Base-by-base conservation (phyloP, 805 yeast genomes). In the Wilhelminamyces savonicus region DNA sequence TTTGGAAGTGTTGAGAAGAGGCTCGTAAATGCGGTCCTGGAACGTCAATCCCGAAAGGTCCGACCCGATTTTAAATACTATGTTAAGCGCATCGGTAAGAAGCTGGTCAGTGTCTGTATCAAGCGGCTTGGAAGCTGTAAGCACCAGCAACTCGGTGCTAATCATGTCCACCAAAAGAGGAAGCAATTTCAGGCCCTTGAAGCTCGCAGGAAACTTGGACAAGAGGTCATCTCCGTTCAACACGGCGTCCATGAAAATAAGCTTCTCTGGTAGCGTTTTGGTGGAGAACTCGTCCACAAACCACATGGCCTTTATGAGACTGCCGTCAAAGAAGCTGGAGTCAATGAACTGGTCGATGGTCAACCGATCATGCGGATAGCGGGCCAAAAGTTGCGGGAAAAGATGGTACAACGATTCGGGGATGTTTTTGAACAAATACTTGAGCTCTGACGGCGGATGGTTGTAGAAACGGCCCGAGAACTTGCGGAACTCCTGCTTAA, bases 241-340 rank as follows among this genome's bases (percentile, higher is more conserved):
- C 30, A 90, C 62, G 1, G 86, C 86, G 31, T 71, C 70, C 40
- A 88, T 63, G 48, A 86, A 86, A 1, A 75, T 62, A 15, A 72
- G 52, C 44, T 80, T 81, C 34, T 90, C 97, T 12, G 68, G 69
- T 5, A 65, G 60, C 2, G 78, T 59, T 42, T 82, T 80, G 1
- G 95, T 82, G 7, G 87, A 75, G 37, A 84, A 78, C 33, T 83
- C 92, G 48, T 90, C 97, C 26, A 90, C 54, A 43, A 82, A 79
- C 52, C 80, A 76, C 62, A 90, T 68, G 3, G 94, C 79, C 46
- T 82, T 80, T 29, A 90, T 76, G 28, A 87, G 60, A 29, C 90
- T 84, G 39, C 86, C 88, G 56, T 85, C 82, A 55, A 88, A 90
- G 43, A 75, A 83, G 21, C 70, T 74, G 7, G 86, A 75, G 8